Evolutionary conservation across 176 grass and related monocot genomes (phyloP).

Genomic region (Paspalum vaginatum): DNA sequence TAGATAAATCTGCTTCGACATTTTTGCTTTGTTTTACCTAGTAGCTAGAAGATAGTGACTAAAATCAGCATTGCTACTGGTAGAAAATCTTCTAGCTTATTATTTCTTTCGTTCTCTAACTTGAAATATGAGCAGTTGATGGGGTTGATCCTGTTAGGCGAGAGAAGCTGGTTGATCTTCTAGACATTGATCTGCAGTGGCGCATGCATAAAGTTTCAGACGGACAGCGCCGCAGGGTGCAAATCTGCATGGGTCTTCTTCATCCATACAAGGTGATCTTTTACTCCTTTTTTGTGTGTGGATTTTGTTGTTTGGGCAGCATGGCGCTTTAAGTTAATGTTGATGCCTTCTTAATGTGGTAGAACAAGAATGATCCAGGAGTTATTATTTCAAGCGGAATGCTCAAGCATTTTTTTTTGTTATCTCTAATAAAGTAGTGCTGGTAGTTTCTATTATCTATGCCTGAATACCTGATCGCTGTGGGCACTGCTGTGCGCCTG

Average conservation of each 20-base stretch:
- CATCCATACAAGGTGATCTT: constrained; percentile 89
- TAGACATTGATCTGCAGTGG: constrained; percentile 94
- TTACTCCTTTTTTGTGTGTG: constrained; percentile 21
- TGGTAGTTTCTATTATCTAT: neutral
- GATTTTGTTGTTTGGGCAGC: neutral
- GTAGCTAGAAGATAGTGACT: constrained; percentile 17
- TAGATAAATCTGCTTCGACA: constrained; percentile 13
- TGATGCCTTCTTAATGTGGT: neutral
- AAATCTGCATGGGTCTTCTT: constrained; percentile 99
- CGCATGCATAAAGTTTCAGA: constrained; percentile 99
- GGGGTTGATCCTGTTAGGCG: constrained; percentile 86
- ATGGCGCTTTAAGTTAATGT: neutral
- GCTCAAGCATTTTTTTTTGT: neutral
- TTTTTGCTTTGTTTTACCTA: neutral
- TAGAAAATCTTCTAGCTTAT: neutral
- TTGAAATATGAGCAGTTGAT: constrained; percentile 78
- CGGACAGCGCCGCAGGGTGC: constrained; percentile 88
- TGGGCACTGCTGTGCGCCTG: neutral
- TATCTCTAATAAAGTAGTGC: neutral
- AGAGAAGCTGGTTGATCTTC: constrained; percentile 87
- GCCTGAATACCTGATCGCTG: neutral
- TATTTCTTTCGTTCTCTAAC: constrained; percentile 23
- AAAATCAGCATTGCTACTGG: neutral
- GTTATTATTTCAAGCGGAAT: neutral
- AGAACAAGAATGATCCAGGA: neutral